Conservation (phyloP, 176 grass and related monocot species). For the Oryza australiensis region DNA sequence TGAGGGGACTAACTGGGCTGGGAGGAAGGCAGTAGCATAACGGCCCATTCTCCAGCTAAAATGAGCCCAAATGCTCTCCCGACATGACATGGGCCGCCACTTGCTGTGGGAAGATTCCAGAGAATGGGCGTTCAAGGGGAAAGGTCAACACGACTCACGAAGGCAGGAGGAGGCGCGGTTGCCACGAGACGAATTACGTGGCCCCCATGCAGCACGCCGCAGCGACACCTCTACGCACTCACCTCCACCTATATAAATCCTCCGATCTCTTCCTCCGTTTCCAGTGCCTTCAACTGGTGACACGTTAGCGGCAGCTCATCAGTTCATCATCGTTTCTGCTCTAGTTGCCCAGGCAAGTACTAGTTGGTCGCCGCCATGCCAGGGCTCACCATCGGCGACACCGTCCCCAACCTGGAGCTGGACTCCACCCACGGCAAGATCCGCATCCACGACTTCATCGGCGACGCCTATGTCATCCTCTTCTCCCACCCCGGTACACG, state of each 20-base stretch:
- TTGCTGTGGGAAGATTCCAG: no score
- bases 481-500: slow-evolving; percentile 72
- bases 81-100: no score
- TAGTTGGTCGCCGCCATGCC: slow-evolving; percentile 42
- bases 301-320: not conserved
- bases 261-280: not conserved
- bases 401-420: slow-evolving; percentile 74
- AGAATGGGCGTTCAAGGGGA: no score
- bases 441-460: slow-evolving; percentile 74
- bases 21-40: no score
- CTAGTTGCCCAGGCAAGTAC: no score
- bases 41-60: no score
- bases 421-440: slow-evolving; percentile 86
- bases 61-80: no score
- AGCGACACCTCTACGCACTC: slow-evolving; percentile 15
- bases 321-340: no score
- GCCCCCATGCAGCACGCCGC: slow-evolving; percentile 21
- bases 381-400: slow-evolving; percentile 88
- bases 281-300: not conserved
- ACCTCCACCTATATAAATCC: not conserved
- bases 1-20: no score
- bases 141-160: no score
- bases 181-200: slow-evolving; percentile 44
- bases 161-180: no score
- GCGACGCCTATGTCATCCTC: slow-evolving; percentile 61